These are phyloP conservation scores for Globisporangium nodosum DNA, from an alignment of 352 stramenopile species.

Conservation along the genomic window DNA sequence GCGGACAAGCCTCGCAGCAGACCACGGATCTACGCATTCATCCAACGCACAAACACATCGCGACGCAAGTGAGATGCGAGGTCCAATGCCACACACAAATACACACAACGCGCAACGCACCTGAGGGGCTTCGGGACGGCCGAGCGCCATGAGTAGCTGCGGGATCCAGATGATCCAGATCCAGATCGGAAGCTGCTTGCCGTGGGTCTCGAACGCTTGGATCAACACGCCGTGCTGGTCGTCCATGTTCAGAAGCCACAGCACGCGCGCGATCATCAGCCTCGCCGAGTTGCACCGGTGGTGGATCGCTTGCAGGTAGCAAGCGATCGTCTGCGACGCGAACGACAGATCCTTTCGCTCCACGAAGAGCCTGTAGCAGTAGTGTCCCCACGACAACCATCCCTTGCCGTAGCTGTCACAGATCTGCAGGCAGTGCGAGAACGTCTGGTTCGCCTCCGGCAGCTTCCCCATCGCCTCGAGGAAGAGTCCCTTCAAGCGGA, in stretches of 20 bases:
- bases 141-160: constrained; percentile 95
- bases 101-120: constrained; percentile 8
- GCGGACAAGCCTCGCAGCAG: constrained; percentile 76
- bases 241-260: constrained; percentile 90
- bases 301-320: constrained; percentile 92
- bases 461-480: constrained; percentile 75
- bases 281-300: constrained; percentile 85
- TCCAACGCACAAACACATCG: background rate
- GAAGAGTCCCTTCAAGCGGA: constrained; percentile 90
- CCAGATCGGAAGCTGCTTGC: constrained; percentile 94
- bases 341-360: constrained; percentile 68
- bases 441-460: constrained; percentile 86
- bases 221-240: constrained; percentile 71
- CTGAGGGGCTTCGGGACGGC: constrained; percentile 84
- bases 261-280: constrained; percentile 87
- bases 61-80: background rate
- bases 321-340: constrained; percentile 89
- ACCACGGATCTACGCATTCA: constrained; percentile 56
- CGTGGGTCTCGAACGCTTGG: constrained; percentile 91
- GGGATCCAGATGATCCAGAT: constrained; percentile 99
- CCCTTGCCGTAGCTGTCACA: constrained; percentile 91
- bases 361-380: constrained; percentile 85
- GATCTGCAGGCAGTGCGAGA: constrained; percentile 89
- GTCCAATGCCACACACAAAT: background rate
- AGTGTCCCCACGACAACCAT: constrained; percentile 94